A percentile compares a stretch with the other conserved stretches of the same genome.
Conservation (phyloP, 2,329 filamentous ascomycete genomes). For the Fusarium guadeloupense region DNA sequence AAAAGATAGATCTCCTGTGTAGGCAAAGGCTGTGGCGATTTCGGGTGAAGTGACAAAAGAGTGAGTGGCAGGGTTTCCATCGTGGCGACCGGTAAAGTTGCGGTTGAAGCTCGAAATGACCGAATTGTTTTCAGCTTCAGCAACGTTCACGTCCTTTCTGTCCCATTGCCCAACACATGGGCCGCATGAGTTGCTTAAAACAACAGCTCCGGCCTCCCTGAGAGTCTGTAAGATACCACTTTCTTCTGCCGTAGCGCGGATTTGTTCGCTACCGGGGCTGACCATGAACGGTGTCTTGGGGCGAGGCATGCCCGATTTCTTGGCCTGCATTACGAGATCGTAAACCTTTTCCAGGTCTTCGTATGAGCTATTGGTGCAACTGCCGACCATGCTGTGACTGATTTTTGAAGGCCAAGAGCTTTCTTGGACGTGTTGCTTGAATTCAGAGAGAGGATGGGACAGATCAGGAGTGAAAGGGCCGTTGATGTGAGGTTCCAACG, state of each 20-base stretch:
- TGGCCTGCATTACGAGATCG: constrained; percentile 80
- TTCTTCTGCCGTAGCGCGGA: constrained; percentile 88
- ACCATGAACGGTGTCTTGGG: constrained; percentile 92
- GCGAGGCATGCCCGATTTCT: constrained; percentile 86
- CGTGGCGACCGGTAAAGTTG: constrained; percentile 50
- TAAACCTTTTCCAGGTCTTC: constrained; percentile 94
- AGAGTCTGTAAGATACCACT: constrained; percentile 93
- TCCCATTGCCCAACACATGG: constrained; percentile 86
- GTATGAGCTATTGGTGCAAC: constrained; percentile 90
- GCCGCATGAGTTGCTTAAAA: constrained; percentile 52
- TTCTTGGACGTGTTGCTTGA: constrained; percentile 89
- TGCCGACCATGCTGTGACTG: constrained; percentile 98
- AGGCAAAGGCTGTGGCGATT: constrained; percentile 94
- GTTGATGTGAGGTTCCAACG: constrained; percentile 98
- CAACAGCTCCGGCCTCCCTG: constrained; percentile 92
- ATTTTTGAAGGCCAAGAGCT: constrained; percentile 93
- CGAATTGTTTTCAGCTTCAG: constrained; percentile 81
- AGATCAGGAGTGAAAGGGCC: constrained; percentile 98
- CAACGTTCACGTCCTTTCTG: constrained; percentile 69
- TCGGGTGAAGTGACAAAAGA: constrained; percentile 84
- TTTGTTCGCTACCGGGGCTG: constrained; percentile 96
- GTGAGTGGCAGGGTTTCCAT: constrained; percentile 55
- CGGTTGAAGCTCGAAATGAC: constrained; percentile 82
- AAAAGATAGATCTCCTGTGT: constrained; percentile 90
- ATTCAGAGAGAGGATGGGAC: constrained; percentile 96